These are phyloP conservation scores for Tulasnella sp. DNA, from an alignment of 768 basidiomycete species.

Conservation along the genomic window DNA sequence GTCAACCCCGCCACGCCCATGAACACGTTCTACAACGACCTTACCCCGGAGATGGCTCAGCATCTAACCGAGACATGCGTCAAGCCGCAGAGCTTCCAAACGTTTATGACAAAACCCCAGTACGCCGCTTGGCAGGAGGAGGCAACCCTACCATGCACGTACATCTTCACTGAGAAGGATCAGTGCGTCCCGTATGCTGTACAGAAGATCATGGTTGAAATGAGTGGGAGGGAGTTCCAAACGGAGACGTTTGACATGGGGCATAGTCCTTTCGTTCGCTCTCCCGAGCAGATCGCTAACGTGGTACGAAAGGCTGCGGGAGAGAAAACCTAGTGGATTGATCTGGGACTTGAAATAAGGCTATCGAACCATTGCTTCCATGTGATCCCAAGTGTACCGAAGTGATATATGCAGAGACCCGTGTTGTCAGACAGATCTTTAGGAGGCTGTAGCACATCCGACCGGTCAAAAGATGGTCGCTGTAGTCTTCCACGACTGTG, in stretches of 20 bases:
- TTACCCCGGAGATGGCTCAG: neutral
- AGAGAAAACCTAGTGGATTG: neutral
- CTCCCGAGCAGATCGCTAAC: neutral
- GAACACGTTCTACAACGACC: neutral
- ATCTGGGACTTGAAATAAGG: neutral
- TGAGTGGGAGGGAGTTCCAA: neutral
- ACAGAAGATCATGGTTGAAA: neutral
- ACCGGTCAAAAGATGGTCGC: too few relatives aligned
- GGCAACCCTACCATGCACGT: neutral
- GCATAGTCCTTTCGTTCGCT: neutral
- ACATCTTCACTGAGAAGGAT: neutral
- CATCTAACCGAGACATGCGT: neutral
- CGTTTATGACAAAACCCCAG: neutral
- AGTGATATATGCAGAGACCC: neutral
- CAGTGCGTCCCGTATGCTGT: neutral
- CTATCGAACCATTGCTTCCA: neutral
- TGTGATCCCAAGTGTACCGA: neutral
- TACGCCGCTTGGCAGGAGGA: neutral
- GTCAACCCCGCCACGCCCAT: neutral
- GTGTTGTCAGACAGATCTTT: too few relatives aligned
- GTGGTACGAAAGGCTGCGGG: neutral
- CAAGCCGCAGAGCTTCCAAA: neutral
- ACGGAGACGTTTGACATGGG: neutral
- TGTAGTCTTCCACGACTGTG: too few relatives aligned
- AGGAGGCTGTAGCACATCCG: too few relatives aligned